These are phyloP conservation scores for Bryoerythrophyllum caledonicum DNA, from an alignment of 225 moss, liverwort and hornwort species.

Conservation along the genomic window DNA sequence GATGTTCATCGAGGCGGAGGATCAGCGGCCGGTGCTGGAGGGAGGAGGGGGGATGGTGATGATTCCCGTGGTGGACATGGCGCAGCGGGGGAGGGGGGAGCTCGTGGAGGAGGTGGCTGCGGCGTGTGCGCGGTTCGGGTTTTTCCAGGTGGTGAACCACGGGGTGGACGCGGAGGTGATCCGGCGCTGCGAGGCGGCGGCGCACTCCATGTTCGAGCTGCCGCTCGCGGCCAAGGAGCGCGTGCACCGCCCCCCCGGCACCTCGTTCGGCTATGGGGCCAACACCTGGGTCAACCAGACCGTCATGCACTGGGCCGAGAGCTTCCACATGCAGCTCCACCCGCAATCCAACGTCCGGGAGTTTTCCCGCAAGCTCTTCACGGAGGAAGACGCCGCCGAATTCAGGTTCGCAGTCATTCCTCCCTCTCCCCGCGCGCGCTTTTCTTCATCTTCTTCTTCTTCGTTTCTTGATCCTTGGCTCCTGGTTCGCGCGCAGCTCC, in stretches of 20 bases:
- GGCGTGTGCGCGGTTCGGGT: constrained; percentile 56
- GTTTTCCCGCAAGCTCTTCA: constrained; percentile 46
- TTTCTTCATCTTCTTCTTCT: too few species aligned
- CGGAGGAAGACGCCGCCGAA: constrained; percentile 31
- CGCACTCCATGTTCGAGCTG: constrained; percentile 65
- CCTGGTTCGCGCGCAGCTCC: background rate
- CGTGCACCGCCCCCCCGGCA: constrained; percentile 44
- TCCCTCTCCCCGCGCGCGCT: too few species aligned
- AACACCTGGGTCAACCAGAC: constrained; percentile 59
- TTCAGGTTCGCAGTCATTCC: constrained; percentile 32
- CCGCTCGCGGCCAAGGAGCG: constrained; percentile 60
- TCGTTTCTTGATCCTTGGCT: too few species aligned
- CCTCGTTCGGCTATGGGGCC: constrained; percentile 57
- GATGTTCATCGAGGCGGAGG: constrained; percentile 52
- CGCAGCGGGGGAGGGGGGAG: constrained; percentile 12
- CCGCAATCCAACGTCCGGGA: constrained; percentile 51
- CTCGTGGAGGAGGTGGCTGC: constrained; percentile 27
- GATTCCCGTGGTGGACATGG: constrained; percentile 36
- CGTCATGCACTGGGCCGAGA: constrained; percentile 64
- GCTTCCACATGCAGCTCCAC: constrained; percentile 60
- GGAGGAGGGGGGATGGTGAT: too few species aligned
- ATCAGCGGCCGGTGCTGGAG: constrained; percentile 36
- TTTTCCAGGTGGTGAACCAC: constrained; percentile 85
- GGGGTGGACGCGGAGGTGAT: constrained; percentile 50
- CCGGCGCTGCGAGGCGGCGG: constrained; percentile 40